Evolutionary conservation across 2,329 filamentous ascomycete species (phyloP).

Genomic region (Microascus cirrosus): DNA sequence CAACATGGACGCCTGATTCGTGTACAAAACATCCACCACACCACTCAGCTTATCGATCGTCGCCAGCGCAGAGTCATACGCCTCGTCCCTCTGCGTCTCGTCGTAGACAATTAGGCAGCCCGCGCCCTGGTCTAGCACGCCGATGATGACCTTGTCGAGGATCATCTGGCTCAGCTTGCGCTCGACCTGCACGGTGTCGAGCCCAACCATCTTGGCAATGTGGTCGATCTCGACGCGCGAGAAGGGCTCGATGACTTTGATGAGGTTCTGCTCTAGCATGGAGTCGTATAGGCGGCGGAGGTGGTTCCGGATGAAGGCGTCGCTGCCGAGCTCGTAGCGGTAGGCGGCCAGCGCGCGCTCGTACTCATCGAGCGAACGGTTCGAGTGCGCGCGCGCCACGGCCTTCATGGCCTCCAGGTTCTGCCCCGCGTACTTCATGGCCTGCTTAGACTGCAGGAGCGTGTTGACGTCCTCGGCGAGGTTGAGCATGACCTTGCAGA

Average conservation of each 20-base stretch:
- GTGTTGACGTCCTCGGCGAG: slow-evolving; percentile 90
- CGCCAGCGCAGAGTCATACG: slow-evolving; percentile 85
- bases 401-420: slow-evolving; percentile 99
- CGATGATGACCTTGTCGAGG: slow-evolving; percentile 95
- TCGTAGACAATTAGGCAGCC: slow-evolving; percentile 96
- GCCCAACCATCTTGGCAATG: slow-evolving; percentile 92
- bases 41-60: slow-evolving; percentile 96
- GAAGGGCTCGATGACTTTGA: slow-evolving; percentile 99
- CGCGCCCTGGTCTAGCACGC: slow-evolving; percentile 93
- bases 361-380: slow-evolving; percentile 94
- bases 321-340: slow-evolving; percentile 85
- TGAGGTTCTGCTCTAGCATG: slow-evolving; percentile 98
- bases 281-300: slow-evolving; percentile 92
- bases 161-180: slow-evolving; percentile 99
- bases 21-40: slow-evolving; percentile 95
- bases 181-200: slow-evolving; percentile 95
- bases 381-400: slow-evolving; percentile 87
- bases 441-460: slow-evolving; percentile 91
- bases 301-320: slow-evolving; percentile 94
- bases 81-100: slow-evolving; percentile 84
- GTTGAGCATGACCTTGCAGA: slow-evolving; percentile 99
- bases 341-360: slow-evolving; percentile 85
- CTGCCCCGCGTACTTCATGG: slow-evolving; percentile 89
- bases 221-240: slow-evolving; percentile 94
- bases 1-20: slow-evolving; percentile 89